These are phyloP conservation scores for Cajanus cajan DNA, from an alignment of 306 rosid genomes.

Conservation along the genomic window DNA sequence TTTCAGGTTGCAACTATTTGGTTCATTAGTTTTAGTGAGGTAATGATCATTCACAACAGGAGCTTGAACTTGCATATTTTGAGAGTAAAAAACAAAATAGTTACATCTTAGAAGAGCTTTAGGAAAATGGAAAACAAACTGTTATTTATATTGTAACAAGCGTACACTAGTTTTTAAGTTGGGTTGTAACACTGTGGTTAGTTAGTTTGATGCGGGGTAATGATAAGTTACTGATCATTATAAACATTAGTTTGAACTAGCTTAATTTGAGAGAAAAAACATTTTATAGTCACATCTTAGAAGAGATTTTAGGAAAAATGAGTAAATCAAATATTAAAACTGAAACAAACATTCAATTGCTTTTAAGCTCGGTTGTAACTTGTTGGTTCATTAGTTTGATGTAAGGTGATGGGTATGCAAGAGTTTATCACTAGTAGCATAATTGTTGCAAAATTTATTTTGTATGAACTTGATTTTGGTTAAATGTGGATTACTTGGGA, in stretches of 20 bases:
- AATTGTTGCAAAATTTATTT: background rate
- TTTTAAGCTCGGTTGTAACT: background rate
- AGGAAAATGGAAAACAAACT: too few relatives aligned
- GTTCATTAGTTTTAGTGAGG: background rate
- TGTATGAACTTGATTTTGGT: background rate
- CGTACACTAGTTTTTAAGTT: too few relatives aligned
- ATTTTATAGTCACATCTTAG: too few relatives aligned
- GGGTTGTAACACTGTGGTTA: background rate
- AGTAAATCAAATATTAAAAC: background rate
- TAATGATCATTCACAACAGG: too few relatives aligned
- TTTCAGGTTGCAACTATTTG: background rate
- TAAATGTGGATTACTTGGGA: background rate
- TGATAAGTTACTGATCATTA: too few relatives aligned
- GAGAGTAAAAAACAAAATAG: too few relatives aligned
- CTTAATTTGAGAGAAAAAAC: too few relatives aligned
- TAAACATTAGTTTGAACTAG: too few relatives aligned
- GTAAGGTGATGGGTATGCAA: background rate
- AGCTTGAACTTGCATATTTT: too few relatives aligned
- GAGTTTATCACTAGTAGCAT: background rate
- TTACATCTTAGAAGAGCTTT: too few relatives aligned
- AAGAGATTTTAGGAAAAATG: background rate
- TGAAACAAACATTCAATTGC: background rate
- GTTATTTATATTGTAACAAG: too few relatives aligned
- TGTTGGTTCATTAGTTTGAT: background rate
- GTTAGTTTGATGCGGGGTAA: too few relatives aligned